Evolutionary conservation across 2,329 filamentous ascomycete species (phyloP), one percentile per base, ranked within the genome.

Genomic region (Knoxdaviesia proteae): DNA sequence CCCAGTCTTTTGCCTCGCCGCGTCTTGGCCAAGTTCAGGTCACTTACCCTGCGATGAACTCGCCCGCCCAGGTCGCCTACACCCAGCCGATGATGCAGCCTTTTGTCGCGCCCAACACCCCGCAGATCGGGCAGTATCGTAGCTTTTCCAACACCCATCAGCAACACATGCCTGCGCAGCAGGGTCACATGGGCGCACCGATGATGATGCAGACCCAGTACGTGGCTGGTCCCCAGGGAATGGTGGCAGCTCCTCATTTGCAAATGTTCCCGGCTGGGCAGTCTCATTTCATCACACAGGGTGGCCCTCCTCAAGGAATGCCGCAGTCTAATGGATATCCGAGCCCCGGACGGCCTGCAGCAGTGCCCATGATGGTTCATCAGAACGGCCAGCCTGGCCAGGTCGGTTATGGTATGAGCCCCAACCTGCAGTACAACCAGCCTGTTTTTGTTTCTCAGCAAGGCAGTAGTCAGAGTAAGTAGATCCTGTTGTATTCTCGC

Each of bases 311-410:
- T 32, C 72, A 74, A 49, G 59, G 63, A 6, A 69, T 75, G 43
- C 74, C 79, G 20, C 81, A 73, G 38, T 68, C 73, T 6, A 81
- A 78, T 51, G 84, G 84, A 10, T 94, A 83, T 54, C 82, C 84
- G n/a, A 94, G 88, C 55, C 88, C 88, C 1, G 77, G 84, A 44
- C 74, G 86, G 40, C 77, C 78, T 32, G 57, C 65, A 20, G 84
- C 90, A 20, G 20, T 20, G 8, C 79, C 84, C 2, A 84, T 92
- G 77, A 96, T 96, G 88, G 82, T 79, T 53, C 87, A 87, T 50
- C 84, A 94, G 61, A 84, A 84, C 44, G 94, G 87, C 32, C 88
- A 94, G 54, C 87, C 93, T 57, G 86, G 87, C 36, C 84, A 92
- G 55, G 75, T 64, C 52, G 74, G 66, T 61, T 87, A 71, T 65